Conservation (phyloP, 139 green algal genomes). For the Nannochloris sp. region DNA sequence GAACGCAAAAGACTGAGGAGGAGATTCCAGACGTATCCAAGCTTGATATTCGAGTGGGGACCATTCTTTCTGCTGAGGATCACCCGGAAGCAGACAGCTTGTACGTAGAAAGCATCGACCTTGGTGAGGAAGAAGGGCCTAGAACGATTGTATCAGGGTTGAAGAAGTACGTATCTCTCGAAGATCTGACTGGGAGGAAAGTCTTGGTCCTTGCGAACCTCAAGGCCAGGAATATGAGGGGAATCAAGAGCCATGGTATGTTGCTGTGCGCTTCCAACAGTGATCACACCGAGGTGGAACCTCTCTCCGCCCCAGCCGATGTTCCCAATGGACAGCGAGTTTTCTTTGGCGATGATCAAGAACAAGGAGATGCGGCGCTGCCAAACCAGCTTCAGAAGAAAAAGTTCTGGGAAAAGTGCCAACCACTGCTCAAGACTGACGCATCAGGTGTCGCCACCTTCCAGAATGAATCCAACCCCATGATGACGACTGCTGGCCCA, state of each 20-base stretch:
- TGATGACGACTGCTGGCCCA: constrained; percentile 53
- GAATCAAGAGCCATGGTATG: constrained; percentile 78
- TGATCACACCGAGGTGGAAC: constrained; percentile 65
- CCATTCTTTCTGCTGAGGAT: constrained; percentile 56
- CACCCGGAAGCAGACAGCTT: constrained; percentile 84
- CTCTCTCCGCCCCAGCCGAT: constrained; percentile 62
- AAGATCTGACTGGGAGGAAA: constrained; percentile 61
- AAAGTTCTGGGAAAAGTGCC: constrained; percentile 69
- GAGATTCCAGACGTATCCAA: constrained; percentile 16
- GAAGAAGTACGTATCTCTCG: constrained; percentile 81
- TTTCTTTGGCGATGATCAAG: constrained; percentile 36
- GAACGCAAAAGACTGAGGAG: neutral
- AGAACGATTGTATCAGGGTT: constrained; percentile 81
- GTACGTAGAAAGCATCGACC: constrained; percentile 92
- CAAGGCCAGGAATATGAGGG: constrained; percentile 92
- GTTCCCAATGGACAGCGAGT: constrained; percentile 64
- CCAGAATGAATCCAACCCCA: constrained; percentile 28
- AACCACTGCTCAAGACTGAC: constrained; percentile 52
- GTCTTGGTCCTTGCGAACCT: constrained; percentile 89
- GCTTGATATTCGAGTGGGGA: constrained; percentile 77
- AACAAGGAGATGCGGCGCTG: constrained; percentile 19
- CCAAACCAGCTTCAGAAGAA: constrained; percentile 73
- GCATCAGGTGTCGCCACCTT: constrained; percentile 31
- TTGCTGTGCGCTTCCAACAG: constrained; percentile 83
- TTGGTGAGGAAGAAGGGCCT: constrained; percentile 68